Base-by-base conservation (phyloP, 768 basidiomycete species). In the Suillus paluster region DNA sequence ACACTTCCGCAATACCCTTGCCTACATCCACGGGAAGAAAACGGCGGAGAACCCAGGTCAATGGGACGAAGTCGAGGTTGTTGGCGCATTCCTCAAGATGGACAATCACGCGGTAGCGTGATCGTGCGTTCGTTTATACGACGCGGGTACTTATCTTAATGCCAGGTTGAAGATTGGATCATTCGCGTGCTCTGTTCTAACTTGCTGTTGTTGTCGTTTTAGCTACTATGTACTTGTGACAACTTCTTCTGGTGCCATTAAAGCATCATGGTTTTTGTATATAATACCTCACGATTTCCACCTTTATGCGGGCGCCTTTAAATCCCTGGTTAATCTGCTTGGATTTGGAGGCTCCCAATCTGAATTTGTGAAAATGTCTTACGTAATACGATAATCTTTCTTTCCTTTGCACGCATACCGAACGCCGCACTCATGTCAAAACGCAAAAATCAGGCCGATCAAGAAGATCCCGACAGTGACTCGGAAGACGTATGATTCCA, bases 1-100 rank as follows among this genome's bases (percentile, higher is more conserved):
- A 54, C 97, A 99, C 77, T 99, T 99, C 83, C 84, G 88, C 59
- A 98, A 97, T 75, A 95, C 95, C 15, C 77, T 99, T 52, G 72
- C 79, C 21, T 92, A 95, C 71, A 95, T 98, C 52, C 87, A 91
- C 69, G 78, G 81, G 56, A 86, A 88, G 80, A 95, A 96, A 79
- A 73, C 74, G 4, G 66, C 69, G 56, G 68, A 64, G 63, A 64
- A 61, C 59, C 61, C 66, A 41, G 74, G 71, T n/a, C 76, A 90
- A 71, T 97, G 95, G 88, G 87, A 91, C 46, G 89, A 92, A 45
- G 95, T 97, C 2, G 94, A 96, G 68, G 84, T 97, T 7, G 89
- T 91, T 2, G 95, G 94, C 25, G 95, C 94, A 3, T 76, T 89
- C 68, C 74, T 96, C 73, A 97, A 97, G 83, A 91, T 97, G 92